Base-by-base conservation (phyloP, 352 stramenopile species). In the Pythium rhizo-oryzae region DNA sequence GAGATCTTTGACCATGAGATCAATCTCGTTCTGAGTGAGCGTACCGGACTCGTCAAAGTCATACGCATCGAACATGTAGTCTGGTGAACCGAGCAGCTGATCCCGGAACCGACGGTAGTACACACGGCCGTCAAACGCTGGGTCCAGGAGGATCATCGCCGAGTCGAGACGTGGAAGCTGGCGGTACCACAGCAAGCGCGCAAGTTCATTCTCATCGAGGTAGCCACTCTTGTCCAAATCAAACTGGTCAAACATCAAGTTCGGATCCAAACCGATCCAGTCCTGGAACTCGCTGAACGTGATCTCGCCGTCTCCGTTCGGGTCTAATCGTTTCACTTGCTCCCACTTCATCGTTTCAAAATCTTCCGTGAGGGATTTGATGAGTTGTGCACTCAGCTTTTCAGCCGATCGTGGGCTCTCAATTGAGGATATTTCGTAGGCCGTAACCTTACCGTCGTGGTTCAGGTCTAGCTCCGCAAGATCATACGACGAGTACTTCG, bases 221-320 rank as follows among this genome's bases (percentile, higher is more conserved):
- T 85, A 94, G 0, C 85, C 87, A 46, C 83, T 93, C 65, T 96
- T 96, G 78, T 96, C 87, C 37, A 93, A 44, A 47, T 96, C 87
- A 55, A 92, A 96, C 39, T 76, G 76, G 49, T 94, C 87, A 60
- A 96, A 96, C 56, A 94, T 59, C n/a, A 96, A 56, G 47, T 87
- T 87, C 8, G 85, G 78, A 60, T 96, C 87, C 13, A 85, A 23
- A 0, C 85, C 85, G 37, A 96, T 41, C 87, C 87, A 96, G 8
- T 33, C 51, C 21, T 85, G 74, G 56, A 96, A 96, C 64, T 96
- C 87, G 0, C 33, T 21, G 55, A 83, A 94, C 0, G 76, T 92
- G 66, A 96, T 92, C 33, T 74, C 35, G 4, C 75, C 79, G 56
- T 92, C 72, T 12, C 49, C 59, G 54, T 96, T 60, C 0, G 75